These are phyloP conservation scores for Isoetes engelmannii DNA, from an alignment of 83 land plant species.

Conservation along the genomic window DNA sequence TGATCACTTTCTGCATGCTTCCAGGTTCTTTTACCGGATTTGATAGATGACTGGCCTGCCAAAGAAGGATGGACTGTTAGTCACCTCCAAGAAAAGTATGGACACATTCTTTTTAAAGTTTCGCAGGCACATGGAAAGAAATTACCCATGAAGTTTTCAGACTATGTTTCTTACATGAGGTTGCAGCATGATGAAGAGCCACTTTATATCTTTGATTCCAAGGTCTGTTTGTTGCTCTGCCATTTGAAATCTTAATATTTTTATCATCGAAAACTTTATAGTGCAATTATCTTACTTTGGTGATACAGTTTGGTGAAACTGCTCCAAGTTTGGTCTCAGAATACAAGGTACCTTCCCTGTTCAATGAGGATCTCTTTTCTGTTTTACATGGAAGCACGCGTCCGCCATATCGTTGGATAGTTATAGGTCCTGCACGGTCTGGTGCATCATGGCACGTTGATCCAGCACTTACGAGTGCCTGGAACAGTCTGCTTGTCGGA, in stretches of 20 bases:
- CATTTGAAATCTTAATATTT: too few relatives aligned
- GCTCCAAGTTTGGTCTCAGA: slow-evolving; percentile 77
- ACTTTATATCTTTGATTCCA: slow-evolving; percentile 89
- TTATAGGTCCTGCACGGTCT: slow-evolving; percentile 91
- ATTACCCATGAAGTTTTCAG: slow-evolving; percentile 66
- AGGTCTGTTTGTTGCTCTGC: slow-evolving; percentile 32
- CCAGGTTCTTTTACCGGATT: slow-evolving; percentile 66
- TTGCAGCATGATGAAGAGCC: slow-evolving; percentile 97
- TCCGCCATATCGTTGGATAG: slow-evolving; percentile 95
- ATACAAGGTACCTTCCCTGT: slow-evolving; percentile 78
- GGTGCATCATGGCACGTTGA: slow-evolving; percentile 99
- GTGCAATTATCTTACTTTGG: not conserved
- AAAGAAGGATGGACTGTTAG: slow-evolving; percentile 62
- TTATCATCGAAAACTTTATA: too few relatives aligned
- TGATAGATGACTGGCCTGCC: slow-evolving; percentile 85
- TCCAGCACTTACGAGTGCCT: slow-evolving; percentile 97
- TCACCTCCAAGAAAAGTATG: slow-evolving; percentile 53
- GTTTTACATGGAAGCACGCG: slow-evolving; percentile 56
- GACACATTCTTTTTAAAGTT: slow-evolving; percentile 68
- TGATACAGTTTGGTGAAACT: slow-evolving; percentile 80
- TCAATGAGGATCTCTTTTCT: slow-evolving; percentile 80
- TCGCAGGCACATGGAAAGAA: slow-evolving; percentile 65
- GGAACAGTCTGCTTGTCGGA: slow-evolving; percentile 89
- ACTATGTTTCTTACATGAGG: slow-evolving; percentile 73
- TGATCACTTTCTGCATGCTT: not conserved